Evolutionary conservation across 257 asterid species (phyloP).

Genomic region (Nicotiana sylvestris): DNA sequence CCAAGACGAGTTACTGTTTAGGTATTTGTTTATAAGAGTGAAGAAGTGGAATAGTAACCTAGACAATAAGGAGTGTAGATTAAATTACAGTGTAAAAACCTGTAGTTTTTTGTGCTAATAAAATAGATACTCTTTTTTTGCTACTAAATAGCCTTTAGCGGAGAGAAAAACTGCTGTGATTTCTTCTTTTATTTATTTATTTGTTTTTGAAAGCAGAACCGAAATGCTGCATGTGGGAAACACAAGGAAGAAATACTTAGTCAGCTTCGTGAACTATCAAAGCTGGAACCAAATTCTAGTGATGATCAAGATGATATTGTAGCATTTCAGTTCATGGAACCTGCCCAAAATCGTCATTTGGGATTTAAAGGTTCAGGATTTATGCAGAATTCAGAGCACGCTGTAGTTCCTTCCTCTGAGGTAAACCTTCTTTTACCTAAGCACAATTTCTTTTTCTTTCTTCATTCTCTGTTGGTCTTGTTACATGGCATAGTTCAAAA

Average conservation of each 20-base stretch:
- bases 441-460: background rate
- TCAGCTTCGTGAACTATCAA: slow-evolving; percentile 75
- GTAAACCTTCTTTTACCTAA: slow-evolving; percentile 23
- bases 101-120: too few relatives aligned
- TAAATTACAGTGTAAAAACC: too few relatives aligned
- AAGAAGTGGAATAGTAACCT: too few relatives aligned
- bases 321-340: slow-evolving; percentile 30
- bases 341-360: slow-evolving; percentile 25
- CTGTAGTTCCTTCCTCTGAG: slow-evolving; percentile 42
- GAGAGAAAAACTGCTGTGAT: too few relatives aligned
- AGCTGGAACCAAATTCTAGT: slow-evolving; percentile 49
- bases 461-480: background rate
- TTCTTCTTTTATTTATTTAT: background rate
- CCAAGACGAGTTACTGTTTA: too few relatives aligned
- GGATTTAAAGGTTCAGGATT: slow-evolving; percentile 25
- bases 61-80: too few relatives aligned
- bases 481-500: too few relatives aligned
- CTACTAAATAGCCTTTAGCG: too few relatives aligned
- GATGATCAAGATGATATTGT: slow-evolving; percentile 43
- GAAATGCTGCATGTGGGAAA: slow-evolving; percentile 79
- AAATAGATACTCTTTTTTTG: too few relatives aligned
- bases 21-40: too few relatives aligned
- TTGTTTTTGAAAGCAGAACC: slow-evolving; percentile 44
- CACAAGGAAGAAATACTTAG: slow-evolving; percentile 70
- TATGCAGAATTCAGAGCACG: slow-evolving; percentile 27